Conservation (phyloP, 352 stramenopile species). For the Phytophthora constricta region DNA sequence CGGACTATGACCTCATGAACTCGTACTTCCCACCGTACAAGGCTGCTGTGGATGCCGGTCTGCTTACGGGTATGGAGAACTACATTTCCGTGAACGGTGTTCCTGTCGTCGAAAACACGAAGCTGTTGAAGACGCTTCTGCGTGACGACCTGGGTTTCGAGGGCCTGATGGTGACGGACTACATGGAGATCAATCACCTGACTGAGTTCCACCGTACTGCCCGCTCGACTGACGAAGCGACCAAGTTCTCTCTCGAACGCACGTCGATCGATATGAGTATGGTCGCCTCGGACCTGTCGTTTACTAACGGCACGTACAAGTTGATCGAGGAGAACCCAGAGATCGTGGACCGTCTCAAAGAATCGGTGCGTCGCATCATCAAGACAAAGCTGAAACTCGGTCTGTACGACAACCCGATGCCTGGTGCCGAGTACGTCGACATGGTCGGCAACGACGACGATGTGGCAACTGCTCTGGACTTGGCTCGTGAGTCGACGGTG, state of each 20-base stretch:
- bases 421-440: conserved; percentile 44
- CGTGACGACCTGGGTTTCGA: conserved; percentile 79
- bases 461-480: conserved; percentile 45
- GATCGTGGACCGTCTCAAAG: conserved; percentile 48
- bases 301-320: conserved; percentile 48
- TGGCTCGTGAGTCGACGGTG: conserved; percentile 64
- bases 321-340: conserved; percentile 39
- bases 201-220: conserved; percentile 53
- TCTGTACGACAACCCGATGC: conserved; percentile 66
- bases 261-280: conserved; percentile 91
- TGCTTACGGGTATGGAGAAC: conserved; percentile 90
- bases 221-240: conserved; percentile 42
- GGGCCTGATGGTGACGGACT: conserved; percentile 91
- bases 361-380: conserved; percentile 61
- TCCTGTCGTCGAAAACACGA: conserved; percentile 78
- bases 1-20: conserved; percentile 73
- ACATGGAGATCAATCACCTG: conserved; percentile 89
- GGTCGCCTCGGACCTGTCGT: conserved; percentile 49
- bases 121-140: conserved; percentile 72
- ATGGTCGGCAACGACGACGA: conserved; percentile 57
- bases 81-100: conserved; percentile 92
- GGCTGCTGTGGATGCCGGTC: conserved; percentile 66
- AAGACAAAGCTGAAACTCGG: conserved; percentile 67
- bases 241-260: conserved; percentile 64
- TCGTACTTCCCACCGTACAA: conserved; percentile 83